phyloP scores from a whole-genome alignment of 2,329 filamentous ascomycete genomes.

The Pestalotiopsis sp. region DNA sequence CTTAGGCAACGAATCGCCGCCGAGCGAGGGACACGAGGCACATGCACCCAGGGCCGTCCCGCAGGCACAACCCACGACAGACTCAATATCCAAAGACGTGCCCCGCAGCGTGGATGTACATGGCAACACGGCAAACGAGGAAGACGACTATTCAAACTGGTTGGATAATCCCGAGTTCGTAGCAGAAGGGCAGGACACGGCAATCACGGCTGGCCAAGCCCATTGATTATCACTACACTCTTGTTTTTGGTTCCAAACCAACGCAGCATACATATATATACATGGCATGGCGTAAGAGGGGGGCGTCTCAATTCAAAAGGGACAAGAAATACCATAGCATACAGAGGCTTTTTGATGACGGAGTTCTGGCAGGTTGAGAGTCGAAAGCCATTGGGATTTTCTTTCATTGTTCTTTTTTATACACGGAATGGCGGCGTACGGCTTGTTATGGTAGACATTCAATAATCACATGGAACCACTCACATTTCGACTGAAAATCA shows the following conservation, averaged over 20 bases:
- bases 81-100: not conserved
- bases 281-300: not conserved
- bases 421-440: not conserved
- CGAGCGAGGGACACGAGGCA: slow-evolving; percentile 7
- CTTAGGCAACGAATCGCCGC: slow-evolving; percentile 13
- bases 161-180: slow-evolving; percentile 31
- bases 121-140: slow-evolving; percentile 21
- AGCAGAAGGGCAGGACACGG: slow-evolving; percentile 16
- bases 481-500: not conserved
- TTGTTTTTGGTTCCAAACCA: not conserved
- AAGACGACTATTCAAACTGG: slow-evolving; percentile 35
- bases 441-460: not conserved
- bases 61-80: slow-evolving; percentile 2
- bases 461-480: not conserved
- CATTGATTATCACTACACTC: not conserved
- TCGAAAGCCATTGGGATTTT: not conserved
- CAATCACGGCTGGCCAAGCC: not conserved
- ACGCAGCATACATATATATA: not conserved
- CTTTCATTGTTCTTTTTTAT: not conserved
- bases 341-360: not conserved
- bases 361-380: not conserved
- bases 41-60: not conserved
- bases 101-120: not conserved
- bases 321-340: not conserved
- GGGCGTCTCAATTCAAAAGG: not conserved